Base-by-base conservation (phyloP, 2,329 filamentous ascomycete species). In the Fusarium algeriense region DNA sequence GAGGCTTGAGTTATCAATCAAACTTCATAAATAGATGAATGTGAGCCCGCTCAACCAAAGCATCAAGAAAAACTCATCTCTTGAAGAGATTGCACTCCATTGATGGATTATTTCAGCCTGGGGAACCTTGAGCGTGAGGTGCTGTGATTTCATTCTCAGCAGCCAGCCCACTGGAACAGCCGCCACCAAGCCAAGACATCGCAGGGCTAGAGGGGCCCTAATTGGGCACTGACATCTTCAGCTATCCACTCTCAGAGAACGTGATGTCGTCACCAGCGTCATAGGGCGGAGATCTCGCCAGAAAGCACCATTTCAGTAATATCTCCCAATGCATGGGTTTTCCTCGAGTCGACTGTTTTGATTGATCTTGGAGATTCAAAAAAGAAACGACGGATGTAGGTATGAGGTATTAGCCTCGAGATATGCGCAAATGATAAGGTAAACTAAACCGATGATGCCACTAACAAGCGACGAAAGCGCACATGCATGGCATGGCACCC, bases 231-330 rank as follows among this genome's bases (percentile, higher is more conserved):
- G 20, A 7, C 23, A 45, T 41, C 35, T 28, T 12, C 20, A 58
- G 19, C 59, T 58, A 50, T 45, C 66, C 61, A 53, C 63, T 69
- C 44, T 56, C 6, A 12, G 43, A 43, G 43, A 54, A 38, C 48
- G 70, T 78, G 72, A 78, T 76, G 76, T 78, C 76, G 69, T 70
- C 64, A 58, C 64, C 44, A 65, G 73, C 76, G 76, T 78, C 76
- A 78, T 78, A 76, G 63, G 56, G 40, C 54, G 62, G 70, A 74
- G 71, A 73, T 74, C 68, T 73, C 60, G 60, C 34, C 59, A 55
- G 49, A 45, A 66, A 66, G 69, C 55, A 69, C 60, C 34, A 58
- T 70, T 69, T 60, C 30, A 46, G 41, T 41, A 46, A 48, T 30
- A 49, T 48, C 37, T 23, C 38, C 46, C 40, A 53, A 56, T 57